Evolutionary conservation across 345 rosid genomes (phyloP), one percentile per base, ranked within the genome.

Genomic region (Eucalyptus erythrocorys): DNA sequence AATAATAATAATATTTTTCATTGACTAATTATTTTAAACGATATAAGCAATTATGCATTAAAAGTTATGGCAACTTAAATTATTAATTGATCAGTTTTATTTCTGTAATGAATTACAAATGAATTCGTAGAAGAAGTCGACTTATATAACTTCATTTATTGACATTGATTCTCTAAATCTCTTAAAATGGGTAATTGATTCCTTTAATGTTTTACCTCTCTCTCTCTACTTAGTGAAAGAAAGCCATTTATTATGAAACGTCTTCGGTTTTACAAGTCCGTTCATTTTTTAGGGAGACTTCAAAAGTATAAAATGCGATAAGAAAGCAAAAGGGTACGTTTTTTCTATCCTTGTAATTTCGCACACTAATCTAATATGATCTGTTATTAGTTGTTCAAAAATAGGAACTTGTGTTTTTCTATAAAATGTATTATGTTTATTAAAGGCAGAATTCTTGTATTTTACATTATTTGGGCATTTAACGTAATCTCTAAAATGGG

Each of bases 191-290:
- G 27, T 6, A 12, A 37, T 10, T 6, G 47, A 11, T 2, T 12
- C 5, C 0, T 76, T 5, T 1, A 37, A 76, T 34, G 9, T 0
- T 64, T 0, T n/a, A 8, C 76, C 15, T 4, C 37, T n/a, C 37
- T 61, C 16, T 64, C 76, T 64, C 4, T 6, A 1, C 8, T n/a
- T n/a, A 64, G 76, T 64, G 37, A 64, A 64, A 64, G 71, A 64
- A 13, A n/a, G 8, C 40, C 21, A 14, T 14, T 64, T 64, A n/a
- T 4, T n/a, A n/a, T 14, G 37, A 64, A n/a, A n/a, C 4, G 32
- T 1, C 55, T 19, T 51, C 0, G 0, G 0, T 19, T 2, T 0
- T 51, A 51, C 53, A 51, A 19, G 17, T 61, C 16, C 4, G 0
- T n/a, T 61, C 34, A 4, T 5, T 61, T 61, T 61, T 61, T 0